A percentile compares a stretch with the other conserved stretches of the same genome.
phyloP scores from a whole-genome alignment of 805 yeast species.

The Naumovozyma castellii region DNA sequence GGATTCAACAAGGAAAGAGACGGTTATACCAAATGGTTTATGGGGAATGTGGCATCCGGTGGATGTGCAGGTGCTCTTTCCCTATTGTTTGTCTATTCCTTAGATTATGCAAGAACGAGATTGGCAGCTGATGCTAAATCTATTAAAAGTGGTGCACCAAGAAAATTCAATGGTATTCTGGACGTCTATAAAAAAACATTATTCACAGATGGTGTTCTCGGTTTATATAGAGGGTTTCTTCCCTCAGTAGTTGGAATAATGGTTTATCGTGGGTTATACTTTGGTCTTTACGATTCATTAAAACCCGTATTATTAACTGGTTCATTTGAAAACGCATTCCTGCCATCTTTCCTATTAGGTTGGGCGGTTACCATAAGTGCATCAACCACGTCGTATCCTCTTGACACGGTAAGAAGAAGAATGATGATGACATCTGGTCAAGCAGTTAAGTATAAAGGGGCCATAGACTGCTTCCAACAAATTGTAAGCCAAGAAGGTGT shows the following conservation, averaged over 20 bases:
- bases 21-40: slow-evolving; percentile 83
- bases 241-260: slow-evolving; percentile 91
- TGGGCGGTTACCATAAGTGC: slow-evolving; percentile 96
- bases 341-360: slow-evolving; percentile 87
- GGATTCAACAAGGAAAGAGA: slow-evolving; percentile 84
- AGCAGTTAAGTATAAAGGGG: slow-evolving; percentile 87
- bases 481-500: slow-evolving; percentile 89
- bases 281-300: slow-evolving; percentile 88
- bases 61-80: slow-evolving; percentile 97
- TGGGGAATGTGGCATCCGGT: slow-evolving; percentile 95
- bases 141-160: slow-evolving; percentile 62
- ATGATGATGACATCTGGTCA: slow-evolving; percentile 99
- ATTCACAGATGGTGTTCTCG: slow-evolving; percentile 88
- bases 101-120: slow-evolving; percentile 96
- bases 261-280: slow-evolving; percentile 96
- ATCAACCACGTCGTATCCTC: slow-evolving; percentile 93
- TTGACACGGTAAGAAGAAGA: slow-evolving; percentile 96
- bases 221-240: slow-evolving; percentile 95
- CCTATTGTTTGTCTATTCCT: slow-evolving; percentile 83
- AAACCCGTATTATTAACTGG: slow-evolving; percentile 88
- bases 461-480: slow-evolving; percentile 77
- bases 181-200: slow-evolving; percentile 91
- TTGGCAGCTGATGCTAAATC: slow-evolving; percentile 95
- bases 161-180: slow-evolving; percentile 88
- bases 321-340: slow-evolving; percentile 80